Conservation (phyloP, 2,329 filamentous ascomycete species). For the Ophiostoma himal-ulmi region DNA sequence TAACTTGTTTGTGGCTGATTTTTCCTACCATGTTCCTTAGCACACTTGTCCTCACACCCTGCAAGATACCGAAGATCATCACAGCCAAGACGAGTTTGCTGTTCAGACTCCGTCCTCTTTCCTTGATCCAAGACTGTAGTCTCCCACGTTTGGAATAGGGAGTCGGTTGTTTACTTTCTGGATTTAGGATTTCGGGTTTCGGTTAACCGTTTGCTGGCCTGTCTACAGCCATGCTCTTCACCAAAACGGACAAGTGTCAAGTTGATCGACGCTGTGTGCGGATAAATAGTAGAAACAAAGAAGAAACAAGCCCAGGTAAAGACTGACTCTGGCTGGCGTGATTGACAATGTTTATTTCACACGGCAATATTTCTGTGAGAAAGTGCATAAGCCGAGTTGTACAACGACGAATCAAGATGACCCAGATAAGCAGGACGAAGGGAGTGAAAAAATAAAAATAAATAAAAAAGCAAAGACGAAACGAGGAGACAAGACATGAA, state of each 20-base stretch:
- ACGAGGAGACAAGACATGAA: conserved; percentile 9
- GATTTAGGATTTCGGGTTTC: neutral
- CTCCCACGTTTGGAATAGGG: neutral
- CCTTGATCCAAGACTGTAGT: neutral
- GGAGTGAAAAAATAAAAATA: too few species aligned
- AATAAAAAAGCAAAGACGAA: neutral
- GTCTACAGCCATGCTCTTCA: neutral
- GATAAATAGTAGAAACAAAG: neutral
- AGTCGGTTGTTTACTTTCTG: neutral
- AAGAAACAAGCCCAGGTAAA: neutral
- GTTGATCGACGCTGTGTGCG: neutral
- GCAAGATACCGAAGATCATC: conserved; percentile 8
- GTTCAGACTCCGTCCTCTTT: neutral
- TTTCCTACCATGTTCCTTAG: neutral
- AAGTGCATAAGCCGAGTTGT: neutral
- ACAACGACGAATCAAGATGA: neutral
- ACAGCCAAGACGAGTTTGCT: neutral
- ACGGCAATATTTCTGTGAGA: neutral
- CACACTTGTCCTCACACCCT: conserved; percentile 2
- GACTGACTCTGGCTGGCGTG: neutral
- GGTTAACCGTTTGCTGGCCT: neutral
- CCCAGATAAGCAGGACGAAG: neutral
- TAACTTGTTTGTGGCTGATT: neutral
- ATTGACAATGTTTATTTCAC: neutral
- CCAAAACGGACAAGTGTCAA: neutral